phyloP scores from a whole-genome alignment of 106 monocot species.

The Amphibolis antarctica region DNA sequence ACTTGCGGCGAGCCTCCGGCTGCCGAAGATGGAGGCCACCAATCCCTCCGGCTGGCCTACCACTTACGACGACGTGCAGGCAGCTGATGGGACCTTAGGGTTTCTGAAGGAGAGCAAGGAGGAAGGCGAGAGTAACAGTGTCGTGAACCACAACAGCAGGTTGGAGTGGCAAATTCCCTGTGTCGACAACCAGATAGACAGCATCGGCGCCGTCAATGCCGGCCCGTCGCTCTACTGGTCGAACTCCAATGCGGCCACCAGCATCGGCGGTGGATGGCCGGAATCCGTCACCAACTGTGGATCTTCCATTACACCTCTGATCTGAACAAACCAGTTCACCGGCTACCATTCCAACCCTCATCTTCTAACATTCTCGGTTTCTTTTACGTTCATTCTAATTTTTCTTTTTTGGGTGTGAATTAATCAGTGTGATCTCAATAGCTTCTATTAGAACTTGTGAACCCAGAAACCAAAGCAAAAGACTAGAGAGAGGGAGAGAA shows the following conservation, averaged over 20 bases:
- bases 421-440: neutral
- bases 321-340: conserved; percentile 12
- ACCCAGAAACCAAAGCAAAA: neutral
- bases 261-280: conserved; percentile 15
- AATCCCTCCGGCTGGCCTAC: conserved; percentile 3
- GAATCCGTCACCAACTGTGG: conserved; percentile 12
- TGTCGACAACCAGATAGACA: neutral
- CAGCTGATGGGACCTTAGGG: neutral
- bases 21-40: conserved; percentile 1
- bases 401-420: conserved; percentile 1
- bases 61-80: conserved; percentile 5
- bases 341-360: neutral
- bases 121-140: conserved; percentile 3
- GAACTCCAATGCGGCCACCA: conserved; percentile 11
- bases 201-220: neutral
- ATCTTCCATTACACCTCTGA: conserved; percentile 37
- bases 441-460: neutral
- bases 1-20: conserved; percentile 11
- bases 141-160: neutral
- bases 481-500: neutral
- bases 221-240: conserved; percentile 13
- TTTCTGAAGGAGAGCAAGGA: conserved; percentile 11
- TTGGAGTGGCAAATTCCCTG: conserved; percentile 16
- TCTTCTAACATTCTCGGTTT: neutral
- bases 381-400: neutral